Base-by-base conservation (phyloP, 2,329 filamentous ascomycete genomes). In the Aspergillus aculeatinus region DNA sequence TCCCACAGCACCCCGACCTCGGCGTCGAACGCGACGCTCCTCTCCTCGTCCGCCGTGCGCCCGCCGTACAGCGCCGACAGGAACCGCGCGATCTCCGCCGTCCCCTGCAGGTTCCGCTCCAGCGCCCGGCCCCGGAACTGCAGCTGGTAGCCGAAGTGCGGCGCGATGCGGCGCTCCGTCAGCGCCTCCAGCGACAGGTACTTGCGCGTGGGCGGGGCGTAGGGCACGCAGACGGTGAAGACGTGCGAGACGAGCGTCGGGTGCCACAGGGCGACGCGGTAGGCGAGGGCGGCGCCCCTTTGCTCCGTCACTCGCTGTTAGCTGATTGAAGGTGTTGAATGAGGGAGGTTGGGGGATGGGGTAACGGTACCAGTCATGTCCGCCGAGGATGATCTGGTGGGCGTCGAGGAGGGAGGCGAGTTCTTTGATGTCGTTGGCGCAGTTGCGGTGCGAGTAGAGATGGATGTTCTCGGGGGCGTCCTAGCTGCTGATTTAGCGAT, bases 221-320 rank as follows among this genome's bases (percentile, higher is more conserved):
- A 96, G 0, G 93, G 90, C 29, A 91, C 93, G 78, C 91, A 95
- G 62, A 96, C 80, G 66, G 85, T 85, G 79, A 96, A 94, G 62
- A 96, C 81, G 68, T 87, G 88, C 44, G 83, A 83, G 64, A 96
- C 80, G 12, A 96, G 80, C 47, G 87, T 78, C 0, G 91, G 91
- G 69, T 92, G 82, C 83, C 87, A 91, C 63, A 89, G 83, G 14
- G 88, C 87, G 59, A 89, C 78, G 57, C 92, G 86, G 82, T 91
- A 96, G 57, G 89, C 88, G 29, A 93, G 81, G 2, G 83, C 82
- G 68, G 91, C 92, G 74, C 94, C 94, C 91, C 82, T 82, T 31
- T 3, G 4, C 25, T 25, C 54, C 11, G 2, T n/a, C 23, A 19
- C n/a, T 58, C 47, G 49, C 21, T n/a, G 23, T n/a, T 33, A 16